Evolutionary conservation across 2,329 filamentous ascomycete species (phyloP).

Genomic region (Ophiosphaerella herpotricha): DNA sequence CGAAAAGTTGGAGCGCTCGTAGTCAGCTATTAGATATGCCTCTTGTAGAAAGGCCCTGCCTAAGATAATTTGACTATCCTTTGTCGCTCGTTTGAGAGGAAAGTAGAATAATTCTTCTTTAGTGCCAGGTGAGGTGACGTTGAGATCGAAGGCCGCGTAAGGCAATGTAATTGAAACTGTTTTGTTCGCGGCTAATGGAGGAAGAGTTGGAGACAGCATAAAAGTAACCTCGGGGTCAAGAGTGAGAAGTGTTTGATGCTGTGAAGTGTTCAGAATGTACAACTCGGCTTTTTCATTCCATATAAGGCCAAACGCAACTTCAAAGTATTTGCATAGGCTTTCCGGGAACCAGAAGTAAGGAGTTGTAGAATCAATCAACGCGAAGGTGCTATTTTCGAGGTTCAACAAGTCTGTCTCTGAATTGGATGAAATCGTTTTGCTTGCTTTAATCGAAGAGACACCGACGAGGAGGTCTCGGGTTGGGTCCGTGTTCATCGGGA

Average conservation of each 20-base stretch:
- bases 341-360: slow-evolving; percentile 43
- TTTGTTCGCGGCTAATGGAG: slow-evolving; percentile 11
- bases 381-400: slow-evolving; percentile 34
- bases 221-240: slow-evolving; percentile 40
- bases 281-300: slow-evolving; percentile 29
- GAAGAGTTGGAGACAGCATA: slow-evolving; percentile 13
- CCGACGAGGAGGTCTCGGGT: slow-evolving; percentile 18
- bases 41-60: slow-evolving; percentile 37
- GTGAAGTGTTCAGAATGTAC: slow-evolving; percentile 36
- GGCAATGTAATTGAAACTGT: slow-evolving; percentile 35
- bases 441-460: slow-evolving; percentile 20
- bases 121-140: slow-evolving; percentile 47
- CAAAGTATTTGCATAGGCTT: slow-evolving; percentile 38
- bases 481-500: slow-evolving; percentile 20
- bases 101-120: slow-evolving; percentile 17
- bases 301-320: slow-evolving; percentile 38
- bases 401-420: background rate
- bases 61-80: slow-evolving; percentile 38
- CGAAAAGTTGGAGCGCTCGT: slow-evolving; percentile 22
- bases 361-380: slow-evolving; percentile 59
- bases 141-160: slow-evolving; percentile 21
- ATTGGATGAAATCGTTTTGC: slow-evolving; percentile 32
- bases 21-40: slow-evolving; percentile 35
- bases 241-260: slow-evolving; percentile 27
- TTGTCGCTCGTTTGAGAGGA: slow-evolving; percentile 19